Percentiles rank a stretch among this genome's conserved stretches.
Conservation (phyloP, 2,329 filamentous ascomycete species). For the Periconia sp. region DNA sequence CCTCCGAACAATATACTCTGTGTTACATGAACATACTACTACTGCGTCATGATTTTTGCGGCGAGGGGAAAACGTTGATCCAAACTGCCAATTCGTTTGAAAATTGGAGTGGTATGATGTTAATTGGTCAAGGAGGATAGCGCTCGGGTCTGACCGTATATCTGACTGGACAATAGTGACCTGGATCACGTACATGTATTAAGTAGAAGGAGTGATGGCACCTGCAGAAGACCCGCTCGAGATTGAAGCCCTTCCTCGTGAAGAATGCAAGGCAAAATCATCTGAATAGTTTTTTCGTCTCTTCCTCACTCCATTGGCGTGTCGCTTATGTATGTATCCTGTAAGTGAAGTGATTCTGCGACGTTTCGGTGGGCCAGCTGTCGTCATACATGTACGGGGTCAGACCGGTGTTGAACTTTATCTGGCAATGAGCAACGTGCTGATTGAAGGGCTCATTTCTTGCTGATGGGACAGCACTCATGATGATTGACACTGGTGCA, state of each 20-base stretch:
- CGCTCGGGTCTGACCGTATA: background rate
- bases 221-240: too few species aligned
- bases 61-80: too few species aligned
- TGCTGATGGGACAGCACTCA: background rate
- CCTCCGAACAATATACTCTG: background rate
- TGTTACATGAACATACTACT: background rate
- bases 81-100: too few species aligned
- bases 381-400: background rate
- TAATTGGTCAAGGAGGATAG: background rate
- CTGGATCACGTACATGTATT: too few species aligned
- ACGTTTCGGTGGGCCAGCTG: background rate
- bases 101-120: background rate
- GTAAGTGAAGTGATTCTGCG: too few species aligned
- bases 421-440: background rate
- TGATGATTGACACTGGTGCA: background rate
- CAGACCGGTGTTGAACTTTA: background rate
- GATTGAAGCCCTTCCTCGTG: too few species aligned
- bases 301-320: background rate
- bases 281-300: background rate
- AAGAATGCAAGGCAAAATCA: background rate
- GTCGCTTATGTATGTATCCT: too few species aligned
- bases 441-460: background rate
- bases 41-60: too few species aligned
- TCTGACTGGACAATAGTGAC: too few species aligned
- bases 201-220: too few species aligned